Evolutionary conservation across 1,284 basidiomycete genomes (phyloP), one percentile per base, ranked within the genome.

Genomic region (Vanrija sp.): DNA sequence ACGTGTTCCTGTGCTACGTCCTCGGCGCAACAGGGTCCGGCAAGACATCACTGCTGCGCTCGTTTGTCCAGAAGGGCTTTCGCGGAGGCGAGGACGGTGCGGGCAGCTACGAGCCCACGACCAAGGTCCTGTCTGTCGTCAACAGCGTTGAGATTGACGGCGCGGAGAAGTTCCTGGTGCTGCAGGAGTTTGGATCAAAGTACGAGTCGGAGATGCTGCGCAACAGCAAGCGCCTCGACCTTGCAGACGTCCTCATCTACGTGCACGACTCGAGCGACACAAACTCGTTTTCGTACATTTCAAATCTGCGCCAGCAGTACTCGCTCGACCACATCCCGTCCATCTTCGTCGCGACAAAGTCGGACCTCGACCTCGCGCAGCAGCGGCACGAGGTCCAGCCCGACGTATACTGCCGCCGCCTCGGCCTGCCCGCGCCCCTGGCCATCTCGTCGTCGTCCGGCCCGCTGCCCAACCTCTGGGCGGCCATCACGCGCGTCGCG

Each of bases 361-460:
- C 92, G 8, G 95, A 98, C 74, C 82, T 97, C 38, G 95, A 98
- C 76, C 85, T 98, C 44, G 95, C 95, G 16, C 84, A 93, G 68
- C 92, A 95, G 87, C 82, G 95, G 69, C 94, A 98, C 73, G 94
- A 98, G 80, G 94, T 98, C 15, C 95, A 98, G 75, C 95, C 95
- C 40, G 95, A 98, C 71, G 91, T 94, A 14, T 98, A 98, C 76
- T 93, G 91, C 72, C 82, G 91, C 67, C 82, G 91, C 55, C 77
- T 95, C 52, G 84, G 86, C 15, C 79, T 97, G 16, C 88, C 88
- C 61, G 89, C 93, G 5, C 93, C 93, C 23, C 89, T 96, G 45
- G 86, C 92, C 3, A 90, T 96, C 21, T 92, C 89, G 71, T 87
- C 95, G 45, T 87, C 87, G 71, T 86, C 85, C 3, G 86, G 69